phyloP scores from a whole-genome alignment of 140 eudicot species.

The Anethum foeniculum region DNA sequence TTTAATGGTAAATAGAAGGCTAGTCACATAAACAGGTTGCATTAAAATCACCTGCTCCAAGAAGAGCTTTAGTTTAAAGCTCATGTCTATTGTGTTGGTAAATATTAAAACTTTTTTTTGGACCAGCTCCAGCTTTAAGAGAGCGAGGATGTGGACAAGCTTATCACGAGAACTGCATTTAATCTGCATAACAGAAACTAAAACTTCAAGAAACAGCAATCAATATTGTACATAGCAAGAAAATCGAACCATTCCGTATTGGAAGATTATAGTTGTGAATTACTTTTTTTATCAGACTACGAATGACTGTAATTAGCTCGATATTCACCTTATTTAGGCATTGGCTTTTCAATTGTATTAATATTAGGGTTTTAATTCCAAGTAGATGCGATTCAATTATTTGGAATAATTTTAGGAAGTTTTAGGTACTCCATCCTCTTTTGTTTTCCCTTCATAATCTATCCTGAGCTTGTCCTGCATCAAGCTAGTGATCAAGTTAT shows the following conservation, averaged over 20 bases:
- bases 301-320: not conserved
- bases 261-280: not conserved
- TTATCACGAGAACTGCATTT: conserved; percentile 82
- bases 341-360: not conserved
- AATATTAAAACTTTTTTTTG: conserved; percentile 83
- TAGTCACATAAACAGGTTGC: not conserved
- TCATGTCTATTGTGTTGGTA: conserved; percentile 77
- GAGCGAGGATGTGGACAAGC: conserved; percentile 70
- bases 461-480: not conserved
- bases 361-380: not conserved
- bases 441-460: not conserved
- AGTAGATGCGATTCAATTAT: not conserved
- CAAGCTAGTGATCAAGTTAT: not conserved
- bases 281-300: not conserved
- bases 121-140: conserved; percentile 80
- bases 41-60: conserved; percentile 56
- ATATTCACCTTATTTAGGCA: not conserved
- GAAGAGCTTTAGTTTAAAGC: conserved; percentile 74
- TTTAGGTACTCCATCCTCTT: not conserved
- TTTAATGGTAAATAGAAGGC: not conserved
- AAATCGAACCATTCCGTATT: not conserved
- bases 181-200: conserved; percentile 37
- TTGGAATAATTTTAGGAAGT: not conserved
- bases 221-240: not conserved
- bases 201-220: conserved; percentile 8